phyloP scores from a whole-genome alignment of 805 yeast species.

The Osmozyma mogii region DNA sequence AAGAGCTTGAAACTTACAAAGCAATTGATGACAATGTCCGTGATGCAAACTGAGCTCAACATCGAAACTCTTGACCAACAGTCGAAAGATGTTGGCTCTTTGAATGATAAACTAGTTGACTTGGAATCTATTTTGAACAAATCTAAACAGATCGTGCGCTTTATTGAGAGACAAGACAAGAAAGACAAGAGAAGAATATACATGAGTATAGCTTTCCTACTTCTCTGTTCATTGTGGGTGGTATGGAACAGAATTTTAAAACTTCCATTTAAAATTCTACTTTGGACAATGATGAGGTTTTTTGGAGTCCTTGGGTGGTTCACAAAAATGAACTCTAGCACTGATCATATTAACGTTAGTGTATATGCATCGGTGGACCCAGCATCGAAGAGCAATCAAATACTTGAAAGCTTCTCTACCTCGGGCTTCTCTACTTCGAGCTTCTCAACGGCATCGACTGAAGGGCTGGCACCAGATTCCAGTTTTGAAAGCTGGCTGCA shows the following conservation, averaged over 20 bases:
- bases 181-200: slow-evolving; percentile 43
- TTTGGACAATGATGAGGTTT: slow-evolving; percentile 40
- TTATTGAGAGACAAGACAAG: slow-evolving; percentile 45
- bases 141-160: slow-evolving; percentile 39
- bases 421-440: too few species aligned
- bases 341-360: too few species aligned
- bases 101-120: slow-evolving; percentile 34
- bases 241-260: slow-evolving; percentile 41
- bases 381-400: too few species aligned
- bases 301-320: slow-evolving; percentile 15
- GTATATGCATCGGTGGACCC: too few species aligned
- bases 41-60: slow-evolving; percentile 45
- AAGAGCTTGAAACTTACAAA: slow-evolving; percentile 39
- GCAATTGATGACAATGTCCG: slow-evolving; percentile 40
- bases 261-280: slow-evolving; percentile 33
- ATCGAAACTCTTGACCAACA: slow-evolving; percentile 41
- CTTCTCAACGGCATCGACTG: too few species aligned
- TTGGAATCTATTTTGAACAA: slow-evolving; percentile 34
- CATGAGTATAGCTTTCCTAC: slow-evolving; percentile 37
- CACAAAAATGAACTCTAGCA: too few species aligned
- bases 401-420: too few species aligned
- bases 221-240: slow-evolving; percentile 40
- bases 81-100: slow-evolving; percentile 29
- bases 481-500: too few species aligned
- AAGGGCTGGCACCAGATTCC: too few species aligned